Conservation (phyloP, 176 grass and related monocot species). For the Bolboschoenus planiculmis region DNA sequence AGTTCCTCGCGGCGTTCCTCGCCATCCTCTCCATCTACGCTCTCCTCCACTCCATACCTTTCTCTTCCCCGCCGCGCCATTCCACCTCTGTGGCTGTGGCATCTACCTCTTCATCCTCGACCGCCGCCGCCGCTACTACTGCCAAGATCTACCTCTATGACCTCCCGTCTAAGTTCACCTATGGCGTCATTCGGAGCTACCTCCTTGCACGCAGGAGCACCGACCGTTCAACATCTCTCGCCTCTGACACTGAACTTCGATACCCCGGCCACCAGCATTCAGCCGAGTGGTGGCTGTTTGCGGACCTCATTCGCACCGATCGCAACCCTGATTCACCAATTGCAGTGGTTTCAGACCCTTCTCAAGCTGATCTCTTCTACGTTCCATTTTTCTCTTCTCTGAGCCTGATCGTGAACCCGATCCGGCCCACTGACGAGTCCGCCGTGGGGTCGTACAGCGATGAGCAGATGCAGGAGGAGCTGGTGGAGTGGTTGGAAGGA, state of each 20-base stretch:
- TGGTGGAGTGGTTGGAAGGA: constrained; percentile 61
- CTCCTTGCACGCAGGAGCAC: constrained; percentile 32
- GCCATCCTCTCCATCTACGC: constrained; percentile 37
- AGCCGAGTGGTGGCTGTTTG: constrained; percentile 80
- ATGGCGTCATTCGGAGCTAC: constrained; percentile 74
- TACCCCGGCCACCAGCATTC: constrained; percentile 92
- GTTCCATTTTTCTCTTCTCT: constrained; percentile 93
- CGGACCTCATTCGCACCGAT: constrained; percentile 38
- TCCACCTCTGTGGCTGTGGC: neutral
- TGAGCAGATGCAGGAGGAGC: constrained; percentile 72
- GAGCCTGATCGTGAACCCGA: constrained; percentile 90
- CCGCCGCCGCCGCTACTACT: constrained; percentile 1
- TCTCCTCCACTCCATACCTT: constrained; percentile 20
- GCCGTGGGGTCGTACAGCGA: constrained; percentile 48
- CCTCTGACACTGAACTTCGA: constrained; percentile 33
- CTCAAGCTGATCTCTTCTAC: constrained; percentile 84
- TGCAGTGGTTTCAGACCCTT: constrained; percentile 48
- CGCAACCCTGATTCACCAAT: constrained; percentile 31
- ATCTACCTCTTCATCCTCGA: neutral
- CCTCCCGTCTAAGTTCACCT: constrained; percentile 63
- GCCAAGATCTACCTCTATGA: constrained; percentile 79
- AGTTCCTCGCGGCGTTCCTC: neutral
- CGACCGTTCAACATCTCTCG: neutral
- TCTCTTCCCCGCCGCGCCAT: constrained; percentile 12
- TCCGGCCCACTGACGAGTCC: constrained; percentile 26